Evolutionary conservation across 805 yeast genomes (phyloP), one percentile per base, ranked within the genome.

Genomic region (Cyberlindnera meyerae): DNA sequence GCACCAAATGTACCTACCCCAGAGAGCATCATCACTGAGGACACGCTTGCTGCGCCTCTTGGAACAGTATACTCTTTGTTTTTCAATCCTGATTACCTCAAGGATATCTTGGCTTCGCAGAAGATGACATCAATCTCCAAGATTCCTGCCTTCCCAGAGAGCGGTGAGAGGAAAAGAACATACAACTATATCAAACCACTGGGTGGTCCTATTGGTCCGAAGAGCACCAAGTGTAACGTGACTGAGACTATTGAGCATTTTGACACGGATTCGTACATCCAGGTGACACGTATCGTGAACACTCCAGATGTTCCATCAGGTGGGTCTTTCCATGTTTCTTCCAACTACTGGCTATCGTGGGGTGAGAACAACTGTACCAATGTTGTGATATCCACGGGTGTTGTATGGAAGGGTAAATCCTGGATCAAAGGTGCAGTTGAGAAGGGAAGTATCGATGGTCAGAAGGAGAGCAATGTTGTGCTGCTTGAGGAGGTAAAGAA

Each of bases 271-370:
- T 67, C 70, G 13, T 71, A 70, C 45, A 71, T 86, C 14, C 71
- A 76, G 39, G 77, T 89, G 1, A 59, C 75, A 3, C 76, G 80
- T 30, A 62, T 72, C 2, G 76, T 90, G 0, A 61, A 62, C 20
- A 87, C 97, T 0, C 99, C 98, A 0, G 94, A 88, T 56, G 97
- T 93, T 8, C 98, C 99, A 1, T 82, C 89, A 50, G 95, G 95
- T 9, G 70, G 68, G 43, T 69, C 79, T 1, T 84, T 84, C 49
- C 67, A 71, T 27, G 83, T 82, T 2, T 65, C 70, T 29, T 78
- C 89, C 2, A 68, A 71, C 26, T 66, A 77, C 16, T 75, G 66
- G 51, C 49, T 82, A 6, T 68, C 73, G n/a, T 84, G 95, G 94
- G 65, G 60, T 11, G 77, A 70, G 1, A 66, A 65, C 9, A 78